Evolutionary conservation across 495 filamentous ascomycete species (phyloP).

Genomic region (Cudoniella acicularis): DNA sequence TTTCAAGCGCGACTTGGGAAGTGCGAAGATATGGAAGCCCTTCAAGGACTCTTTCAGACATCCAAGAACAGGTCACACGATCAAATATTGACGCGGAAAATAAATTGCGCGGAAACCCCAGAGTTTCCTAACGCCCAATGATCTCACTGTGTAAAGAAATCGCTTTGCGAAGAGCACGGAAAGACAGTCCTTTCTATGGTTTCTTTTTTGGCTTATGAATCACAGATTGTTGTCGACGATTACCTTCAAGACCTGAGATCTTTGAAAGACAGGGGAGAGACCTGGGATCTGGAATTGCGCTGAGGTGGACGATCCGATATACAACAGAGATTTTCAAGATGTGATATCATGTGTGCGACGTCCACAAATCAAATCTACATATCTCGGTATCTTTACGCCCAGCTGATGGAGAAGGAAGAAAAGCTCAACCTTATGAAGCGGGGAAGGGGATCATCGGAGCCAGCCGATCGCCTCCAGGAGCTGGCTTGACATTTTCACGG

Average conservation of each 20-base stretch:
- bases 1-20: too few relatives aligned
- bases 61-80: too few relatives aligned
- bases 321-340: background rate
- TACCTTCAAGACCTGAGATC: background rate
- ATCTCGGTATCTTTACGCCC: background rate
- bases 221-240: background rate
- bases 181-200: too few relatives aligned
- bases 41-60: too few relatives aligned
- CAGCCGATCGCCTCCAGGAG: background rate
- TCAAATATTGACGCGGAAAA: too few relatives aligned
- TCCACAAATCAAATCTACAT: background rate
- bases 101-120: too few relatives aligned
- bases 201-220: background rate
- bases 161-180: too few relatives aligned
- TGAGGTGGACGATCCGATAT: background rate
- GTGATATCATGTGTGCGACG: background rate
- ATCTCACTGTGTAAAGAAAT: too few relatives aligned
- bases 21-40: too few relatives aligned
- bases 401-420: background rate
- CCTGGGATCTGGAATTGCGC: background rate
- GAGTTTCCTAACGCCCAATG: too few relatives aligned
- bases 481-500: too few relatives aligned
- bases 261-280: background rate
- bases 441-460: background rate
- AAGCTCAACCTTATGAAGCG: background rate